Conservation (phyloP, 257 asterid species). For the Jacaranda copaia region DNA sequence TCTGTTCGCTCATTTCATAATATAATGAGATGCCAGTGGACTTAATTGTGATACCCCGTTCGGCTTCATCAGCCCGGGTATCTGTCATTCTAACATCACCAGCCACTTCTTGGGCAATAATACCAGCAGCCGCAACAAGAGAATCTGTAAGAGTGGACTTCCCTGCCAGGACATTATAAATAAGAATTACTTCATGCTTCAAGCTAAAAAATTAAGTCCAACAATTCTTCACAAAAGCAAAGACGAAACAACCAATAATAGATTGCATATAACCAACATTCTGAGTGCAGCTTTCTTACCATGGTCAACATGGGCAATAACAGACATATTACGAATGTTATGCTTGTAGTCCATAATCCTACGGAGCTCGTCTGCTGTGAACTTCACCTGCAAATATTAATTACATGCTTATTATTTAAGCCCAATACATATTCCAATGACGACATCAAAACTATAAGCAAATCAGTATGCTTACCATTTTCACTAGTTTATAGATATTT, state of each 20-base stretch:
- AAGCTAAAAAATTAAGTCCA: too few species aligned
- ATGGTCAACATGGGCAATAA: conserved; percentile 9
- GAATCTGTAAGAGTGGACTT: conserved; percentile 39
- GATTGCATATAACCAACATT: neutral
- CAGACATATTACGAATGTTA: conserved; percentile 35
- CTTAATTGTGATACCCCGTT: conserved; percentile 38
- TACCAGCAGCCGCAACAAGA: conserved; percentile 41
- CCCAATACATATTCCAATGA: neutral
- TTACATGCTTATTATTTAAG: neutral
- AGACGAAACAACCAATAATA: neutral
- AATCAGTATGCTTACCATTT: conserved; percentile 27
- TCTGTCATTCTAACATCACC: conserved; percentile 41
- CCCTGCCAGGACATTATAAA: conserved; percentile 15
- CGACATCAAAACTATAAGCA: neutral
- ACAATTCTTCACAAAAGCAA: neutral
- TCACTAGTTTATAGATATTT: neutral
- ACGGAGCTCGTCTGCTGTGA: conserved; percentile 36
- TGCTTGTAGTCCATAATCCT: conserved; percentile 37
- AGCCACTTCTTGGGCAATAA: conserved; percentile 37
- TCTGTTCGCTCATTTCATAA: conserved; percentile 32
- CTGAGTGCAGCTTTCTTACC: neutral
- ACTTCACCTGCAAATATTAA: conserved; percentile 33
- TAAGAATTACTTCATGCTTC: too few species aligned
- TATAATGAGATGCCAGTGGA: conserved; percentile 39
- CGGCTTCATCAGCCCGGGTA: conserved; percentile 40